Evolutionary conservation across 495 filamentous ascomycete genomes (phyloP), one percentile per base, ranked within the genome.

Genomic region (Penicillium verhagenii): DNA sequence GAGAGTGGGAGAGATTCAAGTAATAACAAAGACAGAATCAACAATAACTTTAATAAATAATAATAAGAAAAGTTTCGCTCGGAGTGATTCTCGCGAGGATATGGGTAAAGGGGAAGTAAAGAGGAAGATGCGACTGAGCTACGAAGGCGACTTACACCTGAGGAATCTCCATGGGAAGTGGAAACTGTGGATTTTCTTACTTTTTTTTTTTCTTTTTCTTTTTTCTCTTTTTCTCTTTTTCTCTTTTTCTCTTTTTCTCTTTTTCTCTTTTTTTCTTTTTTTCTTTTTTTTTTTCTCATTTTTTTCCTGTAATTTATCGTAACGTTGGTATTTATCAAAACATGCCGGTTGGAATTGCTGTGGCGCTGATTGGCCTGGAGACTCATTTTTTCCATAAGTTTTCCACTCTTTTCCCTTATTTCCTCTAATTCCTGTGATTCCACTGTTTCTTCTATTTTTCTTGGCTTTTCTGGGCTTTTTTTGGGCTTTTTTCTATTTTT

Each of bases 131-230:
- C 62, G 62, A 65, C 57, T 42, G 42, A 53, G 49, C 42, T 44
- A 54, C 31, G 31, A 58, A 51, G 61, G 60, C 60, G 53, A 61
- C 52, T 53, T 45, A 47, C 45, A 37, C 21, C 59, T 67, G 61
- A 69, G 69, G 67, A 64, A 72, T 66, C 61, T 47, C 20, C 23
- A 24, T 50, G 38, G 42, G 54, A 39, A 25, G 33, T 54, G 39
- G 43, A 52, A 53, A 49, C 44, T 45, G 42, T 57, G 53, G 56
- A 64, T 53, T 55, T 38, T 37, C 49, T 23, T 13, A 43, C 54
- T 60, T 58, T 59, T 59, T 61, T 53, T 57, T 54, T 60, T 60
- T 52, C 59, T 59, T 59, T 59, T 60, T 58, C 52, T 47, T 35
- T 33, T 59, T 37, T 28, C 19, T 18, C 11, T 6, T 25, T 37